Percentiles rank a stretch among this genome's conserved stretches.
Conservation (phyloP, 805 yeast genomes). For the Ascoidea rubescens region DNA sequence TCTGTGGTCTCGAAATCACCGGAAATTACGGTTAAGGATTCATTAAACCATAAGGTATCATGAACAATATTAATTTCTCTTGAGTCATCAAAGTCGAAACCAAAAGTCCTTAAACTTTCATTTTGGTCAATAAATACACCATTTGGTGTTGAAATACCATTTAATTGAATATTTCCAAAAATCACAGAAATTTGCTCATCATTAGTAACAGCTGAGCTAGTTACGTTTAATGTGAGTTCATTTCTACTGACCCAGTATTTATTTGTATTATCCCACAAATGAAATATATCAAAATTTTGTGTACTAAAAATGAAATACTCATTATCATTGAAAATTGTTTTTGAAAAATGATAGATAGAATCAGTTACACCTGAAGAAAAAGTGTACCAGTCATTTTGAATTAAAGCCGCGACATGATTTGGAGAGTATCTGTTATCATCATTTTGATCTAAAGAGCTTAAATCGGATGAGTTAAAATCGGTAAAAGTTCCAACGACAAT, state of each 20-base stretch:
- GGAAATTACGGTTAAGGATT: constrained; percentile 4
- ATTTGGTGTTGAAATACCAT: constrained; percentile 6
- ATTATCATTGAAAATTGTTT: constrained; percentile 14
- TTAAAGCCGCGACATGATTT: constrained; percentile 18
- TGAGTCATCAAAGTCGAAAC: constrained; percentile 7
- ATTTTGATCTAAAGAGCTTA: constrained; percentile 13
- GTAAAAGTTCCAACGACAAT: constrained; percentile 26
- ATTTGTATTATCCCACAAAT: constrained; percentile 28
- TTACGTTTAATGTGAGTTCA: constrained; percentile 17
- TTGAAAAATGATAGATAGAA: constrained; percentile 25
- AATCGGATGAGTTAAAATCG: constrained; percentile 11
- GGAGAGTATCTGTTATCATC: constrained; percentile 18
- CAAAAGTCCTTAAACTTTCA: constrained; percentile 14
- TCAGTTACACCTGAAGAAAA: constrained; percentile 22
- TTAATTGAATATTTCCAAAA: constrained; percentile 15
- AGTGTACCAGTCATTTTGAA: constrained; percentile 18
- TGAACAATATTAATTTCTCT: neutral
- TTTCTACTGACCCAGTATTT: constrained; percentile 20
- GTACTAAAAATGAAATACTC: constrained; percentile 29
- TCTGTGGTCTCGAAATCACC: constrained; percentile 18
- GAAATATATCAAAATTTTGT: constrained; percentile 3
- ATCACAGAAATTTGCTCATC: constrained; percentile 12
- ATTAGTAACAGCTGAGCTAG: constrained; percentile 15
- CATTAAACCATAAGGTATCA: constrained; percentile 6
- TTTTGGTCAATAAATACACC: constrained; percentile 13